These are phyloP conservation scores for Atkinsonella hypoxylon DNA, from an alignment of 2,329 filamentous ascomycete genomes.

Conservation along the genomic window DNA sequence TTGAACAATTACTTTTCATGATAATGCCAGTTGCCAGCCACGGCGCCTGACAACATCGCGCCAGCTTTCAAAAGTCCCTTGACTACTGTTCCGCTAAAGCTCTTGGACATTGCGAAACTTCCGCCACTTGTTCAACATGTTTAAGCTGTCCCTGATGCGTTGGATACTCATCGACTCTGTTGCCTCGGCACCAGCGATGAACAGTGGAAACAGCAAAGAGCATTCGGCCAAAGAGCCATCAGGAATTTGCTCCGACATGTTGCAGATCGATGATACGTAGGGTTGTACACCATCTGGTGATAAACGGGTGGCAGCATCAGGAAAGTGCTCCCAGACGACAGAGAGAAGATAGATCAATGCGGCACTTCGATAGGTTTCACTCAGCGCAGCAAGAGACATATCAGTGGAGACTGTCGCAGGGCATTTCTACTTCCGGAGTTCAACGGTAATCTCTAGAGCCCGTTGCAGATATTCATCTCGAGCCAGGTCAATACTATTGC, in stretches of 20 bases:
- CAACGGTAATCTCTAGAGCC: background rate
- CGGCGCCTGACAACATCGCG: slow-evolving; percentile 4
- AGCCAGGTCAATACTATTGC: background rate
- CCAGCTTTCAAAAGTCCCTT: slow-evolving; percentile 4
- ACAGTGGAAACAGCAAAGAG: slow-evolving; percentile 9
- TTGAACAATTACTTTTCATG: background rate
- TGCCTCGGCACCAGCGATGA: slow-evolving; percentile 10
- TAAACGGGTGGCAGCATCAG: background rate
- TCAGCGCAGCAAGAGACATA: slow-evolving; percentile 6
- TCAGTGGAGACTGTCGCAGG: background rate
- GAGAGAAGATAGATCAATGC: slow-evolving; percentile 8
- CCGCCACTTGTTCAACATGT: slow-evolving; percentile 3
- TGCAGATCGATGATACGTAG: background rate
- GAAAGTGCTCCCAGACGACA: background rate
- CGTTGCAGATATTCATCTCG: background rate
- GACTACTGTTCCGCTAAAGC: background rate
- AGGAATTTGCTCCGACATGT: background rate
- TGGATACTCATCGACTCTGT: slow-evolving; percentile 4
- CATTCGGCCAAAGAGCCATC: slow-evolving; percentile 8
- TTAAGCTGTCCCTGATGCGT: background rate
- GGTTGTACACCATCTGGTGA: background rate
- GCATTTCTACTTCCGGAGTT: background rate
- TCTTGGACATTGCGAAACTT: slow-evolving; percentile 7
- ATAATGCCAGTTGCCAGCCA: slow-evolving; percentile 7
- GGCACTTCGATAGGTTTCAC: slow-evolving; percentile 8